A percentile compares a stretch with the other conserved stretches of the same genome.
Conservation (phyloP, 192 early-diverging fungal species). For the Coemansia sp. region DNA sequence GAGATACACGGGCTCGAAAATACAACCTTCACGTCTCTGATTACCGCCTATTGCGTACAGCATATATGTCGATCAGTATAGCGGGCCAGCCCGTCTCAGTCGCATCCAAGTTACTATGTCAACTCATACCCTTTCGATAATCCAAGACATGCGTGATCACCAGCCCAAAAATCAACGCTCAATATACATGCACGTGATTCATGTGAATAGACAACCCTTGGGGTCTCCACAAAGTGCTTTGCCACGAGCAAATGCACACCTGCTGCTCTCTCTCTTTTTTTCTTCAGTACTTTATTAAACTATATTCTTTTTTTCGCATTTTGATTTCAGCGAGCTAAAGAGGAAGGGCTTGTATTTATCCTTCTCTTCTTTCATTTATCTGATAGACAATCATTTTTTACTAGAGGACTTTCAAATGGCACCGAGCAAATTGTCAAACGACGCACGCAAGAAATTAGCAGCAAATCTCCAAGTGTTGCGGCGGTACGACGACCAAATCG, state of each 20-base stretch:
- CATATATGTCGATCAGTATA: not conserved
- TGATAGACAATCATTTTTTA: not conserved
- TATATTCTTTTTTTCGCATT: no score
- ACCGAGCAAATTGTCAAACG: conserved; percentile 38
- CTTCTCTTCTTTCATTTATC: not conserved
- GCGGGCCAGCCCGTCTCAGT: not conserved
- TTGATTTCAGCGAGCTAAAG: no score
- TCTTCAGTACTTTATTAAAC: not conserved
- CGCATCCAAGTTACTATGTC: no score
- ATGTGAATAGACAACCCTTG: not conserved
- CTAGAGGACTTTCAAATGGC: conserved; percentile 20
- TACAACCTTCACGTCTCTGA: not conserved
- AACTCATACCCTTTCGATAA: not conserved
- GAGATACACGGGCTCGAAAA: not conserved
- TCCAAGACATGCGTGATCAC: not conserved
- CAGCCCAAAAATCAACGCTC: not conserved
- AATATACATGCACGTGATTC: not conserved
- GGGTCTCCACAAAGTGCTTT: not conserved
- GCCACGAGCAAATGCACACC: not conserved
- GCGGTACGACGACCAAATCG: conserved; percentile 76
- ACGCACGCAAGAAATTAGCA: conserved; percentile 50
- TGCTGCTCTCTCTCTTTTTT: not conserved
- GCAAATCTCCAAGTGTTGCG: conserved; percentile 80
- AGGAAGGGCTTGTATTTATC: not conserved
- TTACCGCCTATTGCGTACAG: not conserved